Base-by-base conservation (phyloP, 2,329 filamentous ascomycete species). In the Orbilia blumenaviensis region DNA sequence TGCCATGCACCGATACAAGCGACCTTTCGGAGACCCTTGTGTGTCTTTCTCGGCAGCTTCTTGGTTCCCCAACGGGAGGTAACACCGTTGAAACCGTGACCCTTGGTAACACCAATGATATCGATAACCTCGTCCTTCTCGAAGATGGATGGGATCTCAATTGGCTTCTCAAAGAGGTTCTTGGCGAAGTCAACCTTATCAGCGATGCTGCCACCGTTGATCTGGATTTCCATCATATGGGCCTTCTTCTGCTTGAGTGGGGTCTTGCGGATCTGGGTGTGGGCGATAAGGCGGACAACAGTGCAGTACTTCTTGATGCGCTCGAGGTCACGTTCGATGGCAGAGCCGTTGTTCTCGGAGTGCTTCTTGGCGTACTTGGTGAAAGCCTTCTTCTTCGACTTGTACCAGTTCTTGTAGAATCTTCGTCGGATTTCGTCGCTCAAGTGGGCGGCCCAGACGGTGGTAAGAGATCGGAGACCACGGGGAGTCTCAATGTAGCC, bases 341-440 rank as follows among this genome's bases (percentile, higher is more conserved):
- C 93, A 82, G 92, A 87, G 83, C 93, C 94, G 86, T 86, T 92
- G 88, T 87, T 91, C 89, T 98, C 94, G 80, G 94, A 93, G 91
- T 98, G 93, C 91, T 96, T 94, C 93, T 98, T 99, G 89, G 95
- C 93, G 88, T 99, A 99, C 89, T 96, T 97, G 89, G 95, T 99
- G 89, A 99, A 99, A 79, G 95, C 95, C 94, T 99, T 99, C 93
- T 97, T 98, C 94, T 99, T 99, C 90, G 90, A 93, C 92, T 97
- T 97, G 92, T 99, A 99, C 95, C 95, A 99, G 92, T 99, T 99
- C 93, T 98, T 98, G 92, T 99, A 99, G 93, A 99, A 99, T 85
- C 95, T 92, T 84, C 95, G 92, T 91, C 97, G 97, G 86, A 99
- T 85, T 88, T 98, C 95, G 86, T 99, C 95, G 87, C 92, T 92